Conservation (phyloP, 1,284 basidiomycete genomes). For the Puccinia coronata region DNA sequence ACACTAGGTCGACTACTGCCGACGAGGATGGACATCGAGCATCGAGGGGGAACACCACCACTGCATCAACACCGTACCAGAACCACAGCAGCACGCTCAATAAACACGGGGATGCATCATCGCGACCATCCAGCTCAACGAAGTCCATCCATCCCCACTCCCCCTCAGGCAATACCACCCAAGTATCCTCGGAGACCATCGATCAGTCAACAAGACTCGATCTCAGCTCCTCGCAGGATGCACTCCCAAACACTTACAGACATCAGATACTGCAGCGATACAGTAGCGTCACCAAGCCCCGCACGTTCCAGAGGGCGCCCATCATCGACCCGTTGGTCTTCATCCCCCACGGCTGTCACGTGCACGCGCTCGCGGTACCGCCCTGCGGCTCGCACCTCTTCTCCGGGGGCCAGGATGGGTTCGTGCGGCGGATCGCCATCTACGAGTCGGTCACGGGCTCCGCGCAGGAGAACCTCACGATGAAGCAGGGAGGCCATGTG, state of each 20-base stretch:
- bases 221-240: background rate
- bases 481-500: conserved; percentile 83
- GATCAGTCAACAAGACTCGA: conserved; percentile 27
- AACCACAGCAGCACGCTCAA: background rate
- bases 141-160: background rate
- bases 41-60: background rate
- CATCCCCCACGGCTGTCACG: conserved; percentile 81
- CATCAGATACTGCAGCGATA: conserved; percentile 20
- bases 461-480: conserved; percentile 82
- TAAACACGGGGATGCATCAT: background rate
- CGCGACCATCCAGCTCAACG: background rate
- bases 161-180: background rate
- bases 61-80: background rate
- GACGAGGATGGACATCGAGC: background rate
- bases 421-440: conserved; percentile 68
- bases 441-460: conserved; percentile 88
- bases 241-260: conserved; percentile 18
- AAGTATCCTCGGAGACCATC: background rate
- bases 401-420: conserved; percentile 90
- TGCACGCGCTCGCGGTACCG: conserved; percentile 79
- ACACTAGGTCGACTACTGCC: background rate
- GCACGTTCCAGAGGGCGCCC: conserved; percentile 51
- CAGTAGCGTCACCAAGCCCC: conserved; percentile 13
- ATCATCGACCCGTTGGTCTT: conserved; percentile 86
- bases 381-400: conserved; percentile 84